Evolutionary conservation across 306 rosid genomes (phyloP).

Genomic region (Urtica urens): DNA sequence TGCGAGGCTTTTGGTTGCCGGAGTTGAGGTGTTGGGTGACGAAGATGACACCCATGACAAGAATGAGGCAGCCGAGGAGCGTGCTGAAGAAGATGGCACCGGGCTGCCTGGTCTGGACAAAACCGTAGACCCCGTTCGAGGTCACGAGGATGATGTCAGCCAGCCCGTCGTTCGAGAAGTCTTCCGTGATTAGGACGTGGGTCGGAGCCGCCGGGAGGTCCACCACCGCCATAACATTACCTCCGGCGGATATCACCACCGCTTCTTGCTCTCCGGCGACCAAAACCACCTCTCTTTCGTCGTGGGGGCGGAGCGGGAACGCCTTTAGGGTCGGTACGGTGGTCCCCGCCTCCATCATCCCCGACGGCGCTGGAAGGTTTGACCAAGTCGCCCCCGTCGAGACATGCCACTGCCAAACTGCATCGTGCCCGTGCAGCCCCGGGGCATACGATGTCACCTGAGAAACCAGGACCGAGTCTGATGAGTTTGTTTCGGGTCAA

Average conservation of each 20-base stretch:
- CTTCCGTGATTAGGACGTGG: constrained; percentile 63
- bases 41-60: constrained; percentile 83
- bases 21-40: constrained; percentile 89
- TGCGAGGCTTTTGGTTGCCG: constrained; percentile 74
- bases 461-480: neutral
- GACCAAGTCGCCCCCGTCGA: constrained; percentile 88
- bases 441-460: constrained; percentile 97
- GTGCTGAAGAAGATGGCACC: constrained; percentile 97
- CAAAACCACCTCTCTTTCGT: constrained; percentile 62
- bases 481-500: neutral
- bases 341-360: constrained; percentile 76
- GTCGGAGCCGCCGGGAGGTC: constrained; percentile 88
- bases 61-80: constrained; percentile 82
- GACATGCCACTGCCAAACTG: constrained; percentile 91
- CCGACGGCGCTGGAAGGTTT: constrained; percentile 89
- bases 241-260: constrained; percentile 73
- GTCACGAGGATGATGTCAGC: constrained; percentile 80
- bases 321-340: constrained; percentile 87
- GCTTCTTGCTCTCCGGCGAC: constrained; percentile 99
- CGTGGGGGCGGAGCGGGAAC: constrained; percentile 47
- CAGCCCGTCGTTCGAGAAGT: constrained; percentile 93
- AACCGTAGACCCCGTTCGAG: constrained; percentile 74
- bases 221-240: constrained; percentile 49
- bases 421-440: constrained; percentile 82
- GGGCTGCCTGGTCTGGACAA: constrained; percentile 92